Evolutionary conservation across 2,329 filamentous ascomycete genomes (phyloP).

Genomic region (Aureobasidium sp.): DNA sequence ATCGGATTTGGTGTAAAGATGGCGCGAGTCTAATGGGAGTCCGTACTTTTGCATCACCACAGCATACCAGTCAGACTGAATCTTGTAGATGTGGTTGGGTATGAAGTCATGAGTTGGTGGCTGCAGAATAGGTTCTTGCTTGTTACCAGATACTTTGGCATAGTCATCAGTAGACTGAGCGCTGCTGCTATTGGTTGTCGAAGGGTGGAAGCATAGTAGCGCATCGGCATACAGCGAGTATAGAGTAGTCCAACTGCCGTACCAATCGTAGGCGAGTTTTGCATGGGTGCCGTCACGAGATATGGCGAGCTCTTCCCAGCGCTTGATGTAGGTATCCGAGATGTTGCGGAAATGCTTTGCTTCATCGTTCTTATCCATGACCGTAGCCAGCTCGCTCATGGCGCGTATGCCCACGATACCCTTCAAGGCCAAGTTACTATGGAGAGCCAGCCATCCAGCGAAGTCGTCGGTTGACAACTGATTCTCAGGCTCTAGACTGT

Average conservation of each 20-base stretch:
- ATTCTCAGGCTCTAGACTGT: constrained; percentile 64
- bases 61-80: constrained; percentile 75
- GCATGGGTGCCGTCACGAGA: constrained; percentile 63
- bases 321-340: constrained; percentile 58
- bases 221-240: constrained; percentile 81
- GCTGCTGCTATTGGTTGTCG: constrained; percentile 33
- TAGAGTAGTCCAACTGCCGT: constrained; percentile 74
- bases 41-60: constrained; percentile 75
- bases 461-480: constrained; percentile 82
- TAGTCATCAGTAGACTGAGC: background rate
- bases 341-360: constrained; percentile 53
- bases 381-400: constrained; percentile 62
- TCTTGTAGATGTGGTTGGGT: constrained; percentile 66
- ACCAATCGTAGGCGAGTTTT: constrained; percentile 73
- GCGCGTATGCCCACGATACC: constrained; percentile 76
- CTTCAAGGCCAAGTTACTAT: constrained; percentile 77
- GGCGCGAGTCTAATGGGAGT: constrained; percentile 71
- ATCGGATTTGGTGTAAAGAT: constrained; percentile 81
- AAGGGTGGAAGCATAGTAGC: constrained; percentile 70
- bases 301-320: constrained; percentile 66
- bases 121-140: constrained; percentile 22
- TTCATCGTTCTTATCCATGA: constrained; percentile 53
- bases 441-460: constrained; percentile 67
- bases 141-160: background rate
- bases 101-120: constrained; percentile 48